Percentiles rank a stretch among this genome's conserved stretches.
Conservation (phyloP, 2,329 filamentous ascomycete genomes). For the Penicillium janthinellum region DNA sequence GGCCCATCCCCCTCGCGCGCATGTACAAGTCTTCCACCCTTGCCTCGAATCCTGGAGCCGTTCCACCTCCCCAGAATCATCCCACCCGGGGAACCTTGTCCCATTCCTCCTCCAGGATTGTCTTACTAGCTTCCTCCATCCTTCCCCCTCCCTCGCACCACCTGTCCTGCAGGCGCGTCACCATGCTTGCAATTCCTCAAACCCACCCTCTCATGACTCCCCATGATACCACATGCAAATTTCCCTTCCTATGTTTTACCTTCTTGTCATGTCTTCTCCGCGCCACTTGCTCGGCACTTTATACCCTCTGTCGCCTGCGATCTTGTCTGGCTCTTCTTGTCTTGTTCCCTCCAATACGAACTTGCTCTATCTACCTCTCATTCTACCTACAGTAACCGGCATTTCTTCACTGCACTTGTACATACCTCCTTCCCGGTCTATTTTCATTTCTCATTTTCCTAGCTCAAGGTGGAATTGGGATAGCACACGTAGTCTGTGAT, state of each 20-base stretch:
- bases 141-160: neutral
- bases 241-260: slow-evolving; percentile 9
- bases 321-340: slow-evolving; percentile 4
- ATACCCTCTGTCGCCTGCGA: slow-evolving; percentile 21
- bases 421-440: neutral
- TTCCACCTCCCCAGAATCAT: neutral
- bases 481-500: neutral
- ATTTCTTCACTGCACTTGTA: neutral
- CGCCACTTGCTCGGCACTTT: slow-evolving; percentile 11
- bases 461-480: neutral
- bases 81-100: neutral
- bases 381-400: neutral
- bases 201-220: slow-evolving; percentile 14
- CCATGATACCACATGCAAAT: slow-evolving; percentile 19
- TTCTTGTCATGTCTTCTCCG: slow-evolving; percentile 1
- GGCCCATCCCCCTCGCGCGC: neutral
- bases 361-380: neutral
- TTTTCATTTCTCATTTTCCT: neutral
- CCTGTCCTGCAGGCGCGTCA: neutral
- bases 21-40: slow-evolving; percentile 1
- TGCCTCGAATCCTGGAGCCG: neutral
- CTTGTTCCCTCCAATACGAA: neutral
- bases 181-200: neutral
- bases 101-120: neutral
- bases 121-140: neutral